phyloP scores from a whole-genome alignment of 805 yeast genomes.

The Schwanniomyces polymorphus region DNA sequence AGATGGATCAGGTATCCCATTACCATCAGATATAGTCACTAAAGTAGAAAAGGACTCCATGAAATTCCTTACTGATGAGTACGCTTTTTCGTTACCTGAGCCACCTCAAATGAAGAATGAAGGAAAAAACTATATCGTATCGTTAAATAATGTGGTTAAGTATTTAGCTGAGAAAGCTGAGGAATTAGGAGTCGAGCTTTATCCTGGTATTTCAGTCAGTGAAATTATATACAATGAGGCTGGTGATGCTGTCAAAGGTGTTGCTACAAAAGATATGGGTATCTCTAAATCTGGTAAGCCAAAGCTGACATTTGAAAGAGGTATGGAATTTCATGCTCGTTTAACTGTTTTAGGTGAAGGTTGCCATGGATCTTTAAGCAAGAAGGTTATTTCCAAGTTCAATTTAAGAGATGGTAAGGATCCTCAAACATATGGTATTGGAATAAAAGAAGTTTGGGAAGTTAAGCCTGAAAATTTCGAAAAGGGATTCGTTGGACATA shows the following conservation, averaged over 20 bases:
- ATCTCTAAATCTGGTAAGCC: constrained; percentile 73
- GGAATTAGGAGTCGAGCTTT: constrained; percentile 89
- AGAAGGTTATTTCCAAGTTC: constrained; percentile 69
- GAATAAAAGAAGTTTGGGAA: constrained; percentile 97
- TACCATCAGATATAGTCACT: constrained; percentile 78
- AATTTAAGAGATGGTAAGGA: constrained; percentile 62
- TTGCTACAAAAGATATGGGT: constrained; percentile 94
- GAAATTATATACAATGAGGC: constrained; percentile 64
- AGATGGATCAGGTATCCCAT: constrained; percentile 61
- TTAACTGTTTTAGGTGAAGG: constrained; percentile 93
- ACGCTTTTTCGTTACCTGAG: constrained; percentile 76
- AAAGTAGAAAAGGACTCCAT: constrained; percentile 73
- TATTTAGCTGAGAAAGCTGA: constrained; percentile 88
- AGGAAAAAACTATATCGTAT: constrained; percentile 81
- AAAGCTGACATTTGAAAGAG: constrained; percentile 84
- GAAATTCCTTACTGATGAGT: constrained; percentile 62
- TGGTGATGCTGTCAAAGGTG: constrained; percentile 70
- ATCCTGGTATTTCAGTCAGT: constrained; percentile 85
- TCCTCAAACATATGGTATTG: constrained; percentile 92
- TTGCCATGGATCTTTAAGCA: constrained; percentile 93
- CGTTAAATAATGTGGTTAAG: constrained; percentile 77
- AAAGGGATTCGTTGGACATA: constrained; percentile 79
- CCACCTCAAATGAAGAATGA: constrained; percentile 88
- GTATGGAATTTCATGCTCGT: constrained; percentile 95
- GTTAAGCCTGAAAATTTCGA: constrained; percentile 79